A percentile compares a stretch with the other conserved stretches of the same genome.
These are phyloP conservation scores for Fraxinus americana DNA, from an alignment of 257 asterid genomes.

Conservation along the genomic window DNA sequence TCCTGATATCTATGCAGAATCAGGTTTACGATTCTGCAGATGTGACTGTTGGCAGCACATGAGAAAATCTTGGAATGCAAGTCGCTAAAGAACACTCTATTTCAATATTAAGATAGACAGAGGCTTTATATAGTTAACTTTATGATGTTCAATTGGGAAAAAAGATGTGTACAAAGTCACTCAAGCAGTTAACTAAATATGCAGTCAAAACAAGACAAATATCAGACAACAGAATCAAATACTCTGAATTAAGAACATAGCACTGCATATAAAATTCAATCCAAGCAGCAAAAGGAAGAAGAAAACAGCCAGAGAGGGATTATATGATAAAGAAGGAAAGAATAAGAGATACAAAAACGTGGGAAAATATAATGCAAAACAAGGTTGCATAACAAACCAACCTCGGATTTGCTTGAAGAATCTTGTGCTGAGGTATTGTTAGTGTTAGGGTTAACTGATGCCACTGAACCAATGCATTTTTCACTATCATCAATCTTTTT, in stretches of 20 bases:
- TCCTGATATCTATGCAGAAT: background rate
- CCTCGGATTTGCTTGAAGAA: conserved; percentile 38
- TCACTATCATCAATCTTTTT: conserved; percentile 13
- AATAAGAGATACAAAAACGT: conserved; percentile 1
- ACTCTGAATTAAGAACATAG: background rate
- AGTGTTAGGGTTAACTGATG: conserved; percentile 20
- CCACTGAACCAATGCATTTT: conserved; percentile 10
- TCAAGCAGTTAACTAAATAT: background rate
- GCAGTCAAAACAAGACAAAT: background rate
- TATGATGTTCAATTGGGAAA: background rate
- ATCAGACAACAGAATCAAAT: background rate
- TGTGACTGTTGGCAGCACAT: background rate
- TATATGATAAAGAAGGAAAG: background rate
- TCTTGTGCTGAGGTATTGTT: conserved; percentile 21
- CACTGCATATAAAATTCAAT: background rate
- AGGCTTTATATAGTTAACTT: background rate
- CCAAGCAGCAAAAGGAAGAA: background rate
- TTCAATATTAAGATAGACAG: background rate
- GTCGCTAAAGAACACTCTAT: background rate
- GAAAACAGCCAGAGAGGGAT: background rate
- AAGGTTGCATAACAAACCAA: conserved; percentile 29
- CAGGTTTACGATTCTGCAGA: background rate
- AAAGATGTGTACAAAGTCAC: background rate
- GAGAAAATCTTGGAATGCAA: background rate
- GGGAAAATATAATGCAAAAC: background rate